Evolutionary conservation across 2,329 filamentous ascomycete genomes (phyloP), one percentile per base, ranked within the genome.

Genomic region (Raffaelea arxii): DNA sequence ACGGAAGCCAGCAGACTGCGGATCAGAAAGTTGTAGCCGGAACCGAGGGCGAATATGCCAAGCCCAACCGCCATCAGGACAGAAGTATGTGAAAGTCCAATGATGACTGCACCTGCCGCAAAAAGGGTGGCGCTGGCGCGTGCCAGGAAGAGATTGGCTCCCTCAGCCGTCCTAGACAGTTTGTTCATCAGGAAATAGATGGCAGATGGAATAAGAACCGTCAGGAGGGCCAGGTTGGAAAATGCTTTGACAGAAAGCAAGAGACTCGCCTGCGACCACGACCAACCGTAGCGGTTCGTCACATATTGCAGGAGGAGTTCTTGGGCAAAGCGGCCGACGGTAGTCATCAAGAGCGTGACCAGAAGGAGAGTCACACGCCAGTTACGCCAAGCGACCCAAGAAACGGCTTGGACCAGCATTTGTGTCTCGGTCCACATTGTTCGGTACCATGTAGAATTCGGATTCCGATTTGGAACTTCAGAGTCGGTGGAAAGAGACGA

Each of bases 1-100:
- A 39, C 37, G 18, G 37, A 39, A 10, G 37, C 37, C 37, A 39
- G 37, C 37, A 39, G 14, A 21, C 37, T 39, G 18, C 37, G 37
- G 37, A 39, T 39, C 4, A 39, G n/a, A 39, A 39, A 39, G 37
- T 39, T 39, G 37, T 39, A 39, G 21, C 37, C 37, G n/a, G 37
- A 39, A 10, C 37, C 37, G 6, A 39, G 37, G 37, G 37, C 37
- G n/a, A 39, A 39, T 10, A 39, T 21, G 18, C 37, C 37, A 14
- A 39, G 37, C 37, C 37, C 37, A 12, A 39, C 37, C 21, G 37
- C 37, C 37, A 39, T 39, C n/a, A 39, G 37, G n/a, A 21, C 37
- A 39, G 37, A 39, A 21, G 37, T 21, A 21, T 19, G 21, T 21
- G 37, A 10, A 39, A 39, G 37, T 21, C 37, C 37, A 39, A 39